Base-by-base conservation (phyloP, 164 flowering plant genomes). In the Magnolia kwangsiensis region DNA sequence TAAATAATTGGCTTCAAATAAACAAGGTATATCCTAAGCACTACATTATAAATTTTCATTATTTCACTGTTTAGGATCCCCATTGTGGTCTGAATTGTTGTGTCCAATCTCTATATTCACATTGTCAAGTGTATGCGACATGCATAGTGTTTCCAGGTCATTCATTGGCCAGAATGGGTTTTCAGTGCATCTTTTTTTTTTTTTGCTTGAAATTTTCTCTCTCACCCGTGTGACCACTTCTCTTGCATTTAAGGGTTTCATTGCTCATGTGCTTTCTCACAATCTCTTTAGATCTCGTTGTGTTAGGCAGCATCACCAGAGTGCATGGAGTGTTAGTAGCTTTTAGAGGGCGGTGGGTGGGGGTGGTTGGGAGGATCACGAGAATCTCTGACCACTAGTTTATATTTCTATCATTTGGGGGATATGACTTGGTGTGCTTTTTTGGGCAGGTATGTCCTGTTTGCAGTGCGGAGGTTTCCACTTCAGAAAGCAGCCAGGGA, bases 1-100 rank as follows among this genome's bases (percentile, higher is more conserved):
- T 95, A 75, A 90, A 85, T 80, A 90, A 92, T 73, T 95, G 98
- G 98, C 87, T 95, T 81, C 88, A 83, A 79, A 91, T 92, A 85
- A 93, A 93, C 83, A 95, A 92, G 98, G 88, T 84, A 83, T 76
- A 45, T 19, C 21, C 58, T 55, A 45, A 59, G 73, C 21, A 71
- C n/a, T 55, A 16, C 4, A 72, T 27, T 13, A 13, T 23, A 29
- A 24, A 8, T 31, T 55, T 55, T 58, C 24, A 11, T 29, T 11
- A 55, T 3, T 55, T 16, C 61, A 11, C 18, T 55, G 61, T 55
- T 16, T 16, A 55, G 13, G 61, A 55, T 11, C 16, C 18, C 16
- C 61, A 8, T 37, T 8, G 61, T 55, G 61, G 4, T 55, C 13
- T 55, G 13, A 55, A 11, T 55, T 55, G 16, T 2, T 55, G 14